Conservation (phyloP, 495 filamentous ascomycete species). For the Hyphodiscus hymeniophilus region DNA sequence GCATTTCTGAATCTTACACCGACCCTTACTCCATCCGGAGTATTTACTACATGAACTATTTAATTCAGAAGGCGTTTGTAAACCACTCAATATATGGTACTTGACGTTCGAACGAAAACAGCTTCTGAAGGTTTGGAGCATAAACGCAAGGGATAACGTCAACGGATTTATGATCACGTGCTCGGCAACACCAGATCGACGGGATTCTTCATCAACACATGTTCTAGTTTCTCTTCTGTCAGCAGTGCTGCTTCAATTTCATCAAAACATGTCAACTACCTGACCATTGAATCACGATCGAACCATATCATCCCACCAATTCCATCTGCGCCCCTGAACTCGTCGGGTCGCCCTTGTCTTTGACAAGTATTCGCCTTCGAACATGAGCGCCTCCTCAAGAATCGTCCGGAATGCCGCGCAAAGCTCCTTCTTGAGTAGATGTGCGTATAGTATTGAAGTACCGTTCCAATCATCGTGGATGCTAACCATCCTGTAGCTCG, state of each 20-base stretch:
- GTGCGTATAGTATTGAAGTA: conserved; percentile 22
- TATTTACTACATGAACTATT: too few species aligned
- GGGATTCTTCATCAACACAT: too few species aligned
- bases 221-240: too few species aligned
- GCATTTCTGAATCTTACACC: too few species aligned
- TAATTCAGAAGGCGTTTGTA: too few species aligned
- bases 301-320: background rate
- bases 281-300: background rate
- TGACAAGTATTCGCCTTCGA: conserved; percentile 11
- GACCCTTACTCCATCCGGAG: too few species aligned
- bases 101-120: too few species aligned
- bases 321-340: background rate
- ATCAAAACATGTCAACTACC: background rate
- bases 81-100: too few species aligned
- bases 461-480: background rate
- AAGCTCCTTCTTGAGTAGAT: conserved; percentile 41
- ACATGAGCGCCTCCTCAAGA: conserved; percentile 53
- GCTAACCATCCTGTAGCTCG: conserved; percentile 23
- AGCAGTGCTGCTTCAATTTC: background rate
- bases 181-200: too few species aligned
- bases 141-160: too few species aligned
- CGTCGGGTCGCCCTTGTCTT: background rate
- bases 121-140: too few species aligned
- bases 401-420: conserved; percentile 50
- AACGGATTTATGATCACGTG: too few species aligned